Evolutionary conservation across 2,329 filamentous ascomycete genomes (phyloP).

Genomic region (Colletotrichum limetticola): DNA sequence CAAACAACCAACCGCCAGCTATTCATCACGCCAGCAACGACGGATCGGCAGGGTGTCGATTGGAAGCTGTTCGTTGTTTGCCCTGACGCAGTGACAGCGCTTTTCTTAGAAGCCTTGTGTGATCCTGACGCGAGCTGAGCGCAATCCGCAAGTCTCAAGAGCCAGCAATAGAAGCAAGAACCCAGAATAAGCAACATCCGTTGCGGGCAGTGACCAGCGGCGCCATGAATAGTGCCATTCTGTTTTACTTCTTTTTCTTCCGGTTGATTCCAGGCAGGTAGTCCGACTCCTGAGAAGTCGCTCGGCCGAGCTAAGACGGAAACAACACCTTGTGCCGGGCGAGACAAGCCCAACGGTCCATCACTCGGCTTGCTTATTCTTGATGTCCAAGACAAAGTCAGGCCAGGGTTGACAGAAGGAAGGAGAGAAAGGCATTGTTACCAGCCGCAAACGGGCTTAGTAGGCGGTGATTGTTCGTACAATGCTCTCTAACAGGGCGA

Average conservation of each 20-base stretch:
- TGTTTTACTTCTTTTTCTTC: not conserved
- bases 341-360: conserved; percentile 25
- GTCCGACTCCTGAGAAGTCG: not conserved
- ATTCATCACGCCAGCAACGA: conserved; percentile 29
- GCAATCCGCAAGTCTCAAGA: not conserved
- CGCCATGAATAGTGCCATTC: not conserved
- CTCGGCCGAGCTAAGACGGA: conserved; percentile 3
- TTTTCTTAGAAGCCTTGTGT: conserved; percentile 25
- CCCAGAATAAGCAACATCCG: not conserved
- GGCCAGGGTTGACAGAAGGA: not conserved
- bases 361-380: not conserved
- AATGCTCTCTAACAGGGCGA: not conserved
- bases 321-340: not conserved
- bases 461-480: not conserved
- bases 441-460: not conserved
- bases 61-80: conserved; percentile 4
- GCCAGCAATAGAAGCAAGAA: conserved; percentile 7
- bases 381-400: not conserved
- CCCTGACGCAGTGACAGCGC: conserved; percentile 28
- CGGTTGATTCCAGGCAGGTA: no score
- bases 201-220: not conserved
- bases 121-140: not conserved
- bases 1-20: conserved; percentile 10
- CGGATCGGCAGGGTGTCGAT: conserved; percentile 21
- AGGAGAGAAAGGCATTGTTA: conserved; percentile 21